phyloP scores from a whole-genome alignment of 257 asterid genomes.

The Cinchona pubescens region DNA sequence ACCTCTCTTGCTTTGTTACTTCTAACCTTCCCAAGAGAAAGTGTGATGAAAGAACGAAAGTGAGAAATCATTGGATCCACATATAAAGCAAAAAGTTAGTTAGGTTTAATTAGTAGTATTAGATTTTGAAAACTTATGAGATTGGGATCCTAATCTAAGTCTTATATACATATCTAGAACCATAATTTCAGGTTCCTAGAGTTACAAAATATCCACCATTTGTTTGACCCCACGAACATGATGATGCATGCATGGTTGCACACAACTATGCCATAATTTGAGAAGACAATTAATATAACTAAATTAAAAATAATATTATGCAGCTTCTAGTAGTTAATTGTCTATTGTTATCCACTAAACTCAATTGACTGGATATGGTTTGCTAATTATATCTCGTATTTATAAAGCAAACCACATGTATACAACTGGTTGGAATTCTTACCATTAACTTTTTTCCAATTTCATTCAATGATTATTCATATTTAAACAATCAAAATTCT shows the following conservation, averaged over 20 bases:
- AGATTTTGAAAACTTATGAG: slow-evolving; percentile 21
- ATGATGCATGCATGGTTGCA: slow-evolving; percentile 33
- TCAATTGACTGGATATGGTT: background rate
- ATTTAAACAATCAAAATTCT: too few species aligned
- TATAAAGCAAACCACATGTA: too few species aligned
- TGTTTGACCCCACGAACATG: slow-evolving; percentile 31
- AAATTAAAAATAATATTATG: too few species aligned
- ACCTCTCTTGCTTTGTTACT: slow-evolving; percentile 10
- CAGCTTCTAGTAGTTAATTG: background rate
- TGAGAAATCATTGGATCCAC: slow-evolving; percentile 33
- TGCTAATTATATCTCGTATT: background rate
- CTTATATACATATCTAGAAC: slow-evolving; percentile 20
- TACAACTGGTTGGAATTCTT: too few species aligned
- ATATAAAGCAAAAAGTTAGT: slow-evolving; percentile 24
- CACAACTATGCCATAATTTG: slow-evolving; percentile 17
- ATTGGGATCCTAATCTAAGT: slow-evolving; percentile 33
- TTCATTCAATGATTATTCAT: too few species aligned
- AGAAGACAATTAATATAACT: too few species aligned
- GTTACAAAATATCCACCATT: slow-evolving; percentile 15
- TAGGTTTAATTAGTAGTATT: slow-evolving; percentile 25
- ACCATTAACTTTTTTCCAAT: too few species aligned
- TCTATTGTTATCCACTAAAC: background rate
- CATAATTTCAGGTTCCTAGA: slow-evolving; percentile 38
- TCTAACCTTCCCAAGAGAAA: slow-evolving; percentile 20
- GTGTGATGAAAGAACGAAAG: slow-evolving; percentile 16